Percentiles rank a stretch among this genome's conserved stretches.
Evolutionary conservation across 2,329 filamentous ascomycete genomes (phyloP).

Genomic region (Remersonia thermophila): DNA sequence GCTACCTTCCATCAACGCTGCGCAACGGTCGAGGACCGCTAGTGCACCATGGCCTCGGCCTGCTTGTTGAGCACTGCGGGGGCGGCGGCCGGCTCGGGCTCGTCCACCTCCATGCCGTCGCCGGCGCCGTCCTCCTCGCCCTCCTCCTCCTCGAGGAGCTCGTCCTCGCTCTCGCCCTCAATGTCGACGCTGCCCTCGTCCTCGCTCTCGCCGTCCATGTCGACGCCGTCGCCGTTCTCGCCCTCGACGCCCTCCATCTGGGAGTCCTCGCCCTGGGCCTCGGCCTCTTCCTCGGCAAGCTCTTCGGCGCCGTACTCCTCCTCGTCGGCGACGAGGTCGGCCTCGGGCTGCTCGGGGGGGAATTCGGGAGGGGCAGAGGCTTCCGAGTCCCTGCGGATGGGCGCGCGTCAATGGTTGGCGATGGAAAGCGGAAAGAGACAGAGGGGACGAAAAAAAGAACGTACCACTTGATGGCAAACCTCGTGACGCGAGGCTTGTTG

Average conservation of each 20-base stretch:
- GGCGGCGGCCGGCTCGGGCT: constrained; percentile 13
- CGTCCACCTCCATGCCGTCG: constrained; percentile 27
- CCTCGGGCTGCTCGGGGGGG: constrained; percentile 94
- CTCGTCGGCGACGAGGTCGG: constrained; percentile 74
- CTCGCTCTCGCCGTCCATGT: constrained; percentile 27
- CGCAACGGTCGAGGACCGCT: too few relatives aligned
- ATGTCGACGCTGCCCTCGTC: constrained; percentile 29
- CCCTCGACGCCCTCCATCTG: constrained; percentile 24
- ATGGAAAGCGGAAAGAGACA: not conserved
- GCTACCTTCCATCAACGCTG: too few relatives aligned
- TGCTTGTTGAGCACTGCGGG: constrained; percentile 1
- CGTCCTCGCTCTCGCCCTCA: constrained; percentile 28
- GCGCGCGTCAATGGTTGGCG: constrained; percentile 14
- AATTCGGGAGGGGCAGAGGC: constrained; percentile 91
- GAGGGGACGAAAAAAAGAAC: constrained; percentile 19
- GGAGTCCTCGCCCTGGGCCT: constrained; percentile 43
- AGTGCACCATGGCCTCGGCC: constrained; percentile 11
- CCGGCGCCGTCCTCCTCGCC: constrained; percentile 20
- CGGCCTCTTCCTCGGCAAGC: constrained; percentile 61
- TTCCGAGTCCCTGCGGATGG: constrained; percentile 70
- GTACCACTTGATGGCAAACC: constrained; percentile 98
- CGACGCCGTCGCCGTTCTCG: constrained; percentile 25
- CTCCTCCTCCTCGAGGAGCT: constrained; percentile 25
- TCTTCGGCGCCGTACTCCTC: constrained; percentile 87
- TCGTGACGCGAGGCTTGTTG: constrained; percentile 93